Conservation (phyloP, 768 basidiomycete species). For the Mycena vulgaris region DNA sequence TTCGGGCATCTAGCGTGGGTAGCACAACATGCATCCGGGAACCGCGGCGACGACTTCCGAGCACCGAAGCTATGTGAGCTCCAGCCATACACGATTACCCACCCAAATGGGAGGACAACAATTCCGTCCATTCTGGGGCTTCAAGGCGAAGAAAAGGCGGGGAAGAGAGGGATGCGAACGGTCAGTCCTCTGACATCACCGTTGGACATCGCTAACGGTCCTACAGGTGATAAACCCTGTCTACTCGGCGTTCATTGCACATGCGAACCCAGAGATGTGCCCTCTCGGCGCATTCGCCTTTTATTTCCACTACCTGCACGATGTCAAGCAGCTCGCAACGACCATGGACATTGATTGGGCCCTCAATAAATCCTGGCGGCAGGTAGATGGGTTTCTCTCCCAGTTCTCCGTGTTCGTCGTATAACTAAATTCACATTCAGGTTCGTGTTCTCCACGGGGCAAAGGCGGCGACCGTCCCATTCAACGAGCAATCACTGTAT, state of each 20-base stretch:
- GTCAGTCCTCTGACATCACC: constrained; percentile 33
- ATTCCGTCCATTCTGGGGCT: constrained; percentile 30
- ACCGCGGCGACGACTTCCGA: constrained; percentile 41
- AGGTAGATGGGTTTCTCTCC: not conserved
- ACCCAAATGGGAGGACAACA: constrained; percentile 34
- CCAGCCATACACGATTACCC: constrained; percentile 38
- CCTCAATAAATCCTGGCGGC: constrained; percentile 2
- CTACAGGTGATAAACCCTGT: constrained; percentile 48
- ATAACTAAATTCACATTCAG: not conserved
- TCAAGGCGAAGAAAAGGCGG: constrained; percentile 37
- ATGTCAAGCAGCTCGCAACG: constrained; percentile 36
- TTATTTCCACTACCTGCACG: constrained; percentile 47
- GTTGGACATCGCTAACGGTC: not conserved
- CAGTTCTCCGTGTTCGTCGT: not conserved
- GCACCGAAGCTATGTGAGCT: constrained; percentile 40
- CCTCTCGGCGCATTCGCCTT: constrained; percentile 46
- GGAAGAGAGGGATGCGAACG: constrained; percentile 42
- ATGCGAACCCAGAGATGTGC: constrained; percentile 42
- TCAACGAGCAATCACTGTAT: constrained; percentile 37
- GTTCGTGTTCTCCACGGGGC: constrained; percentile 36
- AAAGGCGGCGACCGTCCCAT: constrained; percentile 32
- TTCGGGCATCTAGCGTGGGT: constrained; percentile 41
- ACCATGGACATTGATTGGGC: constrained; percentile 14
- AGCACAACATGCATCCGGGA: constrained; percentile 37
- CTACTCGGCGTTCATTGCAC: constrained; percentile 48